Evolutionary conservation across 2,329 filamentous ascomycete genomes (phyloP), one percentile per base, ranked within the genome.

Genomic region (Phialemonium atrogriseum): DNA sequence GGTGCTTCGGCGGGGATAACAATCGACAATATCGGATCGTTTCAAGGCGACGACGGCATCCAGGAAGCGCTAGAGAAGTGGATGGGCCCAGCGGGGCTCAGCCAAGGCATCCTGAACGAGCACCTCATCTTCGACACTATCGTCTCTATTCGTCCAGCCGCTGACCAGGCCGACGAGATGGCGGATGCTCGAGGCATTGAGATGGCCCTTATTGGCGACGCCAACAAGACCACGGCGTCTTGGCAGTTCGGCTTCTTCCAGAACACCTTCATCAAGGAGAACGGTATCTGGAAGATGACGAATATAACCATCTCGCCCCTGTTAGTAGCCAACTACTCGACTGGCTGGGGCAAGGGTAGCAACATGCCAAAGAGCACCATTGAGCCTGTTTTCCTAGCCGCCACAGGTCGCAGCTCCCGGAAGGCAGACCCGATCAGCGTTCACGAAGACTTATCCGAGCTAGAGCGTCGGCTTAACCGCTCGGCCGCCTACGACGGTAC

Each of bases 211-310:
- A 37, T 38, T n/a, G 41, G 41, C 24, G 36, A 41, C 30, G 17
- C 24, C 5, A 33, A 29, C 12, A 22, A 16, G 6, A 37, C 34
- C 17, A 33, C 30, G 7, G 38, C 34, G 10, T 28, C 40, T 15
- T 43, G 41, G 41, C 34, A 35, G 30, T 43, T 43, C 32, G 30
- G 27, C 26, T 24, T 33, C 6, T 43, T 41, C 34, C 36, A 26
- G 13, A 37, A 43, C 28, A 27, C 13, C 7, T 36, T 39, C 33
- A 31, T 34, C 32, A 38, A 39, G 24, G 34, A 39, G 14, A 33
- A 31, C 5, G 34, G 35, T 10, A 35, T 36, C 22, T 43, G 41
- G 41, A 37, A 39, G 28, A 34, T 43, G 21, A 19, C 30, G 10
- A 15, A 34, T 7, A 27, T 41, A n/a, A 26, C 33, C 17, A 27